Base-by-base conservation (phyloP, 2,329 filamentous ascomycete species). In the Fusarium pseudocircinatum region DNA sequence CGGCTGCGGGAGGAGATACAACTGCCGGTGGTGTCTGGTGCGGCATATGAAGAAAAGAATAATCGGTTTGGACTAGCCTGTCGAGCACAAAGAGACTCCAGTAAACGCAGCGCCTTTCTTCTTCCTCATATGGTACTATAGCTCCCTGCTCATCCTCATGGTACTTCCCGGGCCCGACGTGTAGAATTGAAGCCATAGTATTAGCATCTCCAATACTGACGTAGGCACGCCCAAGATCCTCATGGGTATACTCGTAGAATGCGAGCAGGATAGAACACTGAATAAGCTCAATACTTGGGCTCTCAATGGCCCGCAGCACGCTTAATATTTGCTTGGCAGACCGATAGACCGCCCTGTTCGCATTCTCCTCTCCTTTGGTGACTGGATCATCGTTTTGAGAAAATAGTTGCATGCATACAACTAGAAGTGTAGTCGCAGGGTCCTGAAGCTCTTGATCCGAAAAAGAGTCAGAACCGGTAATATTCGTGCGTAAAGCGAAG, bases 61-160 rank as follows among this genome's bases (percentile, higher is more conserved):
- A 77, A 52, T 82, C 79, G 15, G 79, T 76, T 20, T 81, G 80
- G 26, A 79, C 70, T 13, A 81, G 74, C 28, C 84, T 82, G 63
- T 85, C 84, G 22, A 85, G 75, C 20, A 85, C 82, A 60, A 85
- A 82, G 32, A 85, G 75, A 3, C 80, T 81, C 84, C 84, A 85
- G 79, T 84, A 85, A 24, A 85, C 71, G 36, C 82, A 80, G 43
- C 83, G 79, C 7, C 77, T 77, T 67, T 84, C 82, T 60, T 85
- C 82, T 14, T 84, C 82, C 47, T 81, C 78, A 12, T 74, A 77
- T 7, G 72, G 63, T 2, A 80, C 70, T 2, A 72, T 68, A 4
- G 66, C 50, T 20, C 79, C 76, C 60, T 77, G 77, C 24, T 80
- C 73, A 16, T 71, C 75, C 9, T 79, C 77, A 12, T 77, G 64